Conservation (phyloP, 2,329 filamentous ascomycete species). For the Colletotrichum limetticola region DNA sequence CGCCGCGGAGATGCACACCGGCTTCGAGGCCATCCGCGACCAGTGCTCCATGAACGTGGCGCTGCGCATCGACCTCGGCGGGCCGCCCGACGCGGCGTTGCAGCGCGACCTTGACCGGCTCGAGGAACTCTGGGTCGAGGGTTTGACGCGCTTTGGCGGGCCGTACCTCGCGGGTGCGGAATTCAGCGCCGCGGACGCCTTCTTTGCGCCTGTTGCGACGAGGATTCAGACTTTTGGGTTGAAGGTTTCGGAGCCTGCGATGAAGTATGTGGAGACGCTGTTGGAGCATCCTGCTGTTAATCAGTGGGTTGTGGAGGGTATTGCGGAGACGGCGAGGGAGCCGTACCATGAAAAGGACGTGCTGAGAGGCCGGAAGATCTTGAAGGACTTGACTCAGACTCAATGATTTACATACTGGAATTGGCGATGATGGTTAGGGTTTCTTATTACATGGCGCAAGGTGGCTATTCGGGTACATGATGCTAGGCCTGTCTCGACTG, state of each 20-base stretch:
- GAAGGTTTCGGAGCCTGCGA: constrained; percentile 42
- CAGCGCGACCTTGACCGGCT: constrained; percentile 49
- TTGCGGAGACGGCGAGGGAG: constrained; percentile 50
- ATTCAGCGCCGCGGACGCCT: constrained; percentile 53
- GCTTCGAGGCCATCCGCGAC: constrained; percentile 52
- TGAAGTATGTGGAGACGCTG: constrained; percentile 48
- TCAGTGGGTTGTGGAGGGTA: constrained; percentile 50
- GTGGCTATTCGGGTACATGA: neutral
- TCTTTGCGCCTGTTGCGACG: constrained; percentile 54
- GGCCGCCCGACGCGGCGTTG: constrained; percentile 41
- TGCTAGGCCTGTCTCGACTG: neutral
- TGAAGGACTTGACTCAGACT: constrained; percentile 17
- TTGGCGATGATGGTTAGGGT: neutral
- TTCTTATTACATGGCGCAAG: neutral
- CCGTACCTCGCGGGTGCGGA: constrained; percentile 51
- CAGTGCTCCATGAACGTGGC: constrained; percentile 56
- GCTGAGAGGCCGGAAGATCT: constrained; percentile 9
- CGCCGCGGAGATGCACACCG: constrained; percentile 59
- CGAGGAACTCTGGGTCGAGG: constrained; percentile 49
- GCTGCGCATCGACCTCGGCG: constrained; percentile 47
- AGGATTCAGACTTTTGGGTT: constrained; percentile 51
- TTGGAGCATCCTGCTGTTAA: constrained; percentile 47
- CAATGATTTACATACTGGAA: neutral
- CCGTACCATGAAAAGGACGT: constrained; percentile 21
- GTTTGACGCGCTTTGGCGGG: constrained; percentile 51